Percentiles rank a stretch among this genome's conserved stretches.
Evolutionary conservation across 139 green algal genomes (phyloP).

Genomic region (Picochlorum sp.): DNA sequence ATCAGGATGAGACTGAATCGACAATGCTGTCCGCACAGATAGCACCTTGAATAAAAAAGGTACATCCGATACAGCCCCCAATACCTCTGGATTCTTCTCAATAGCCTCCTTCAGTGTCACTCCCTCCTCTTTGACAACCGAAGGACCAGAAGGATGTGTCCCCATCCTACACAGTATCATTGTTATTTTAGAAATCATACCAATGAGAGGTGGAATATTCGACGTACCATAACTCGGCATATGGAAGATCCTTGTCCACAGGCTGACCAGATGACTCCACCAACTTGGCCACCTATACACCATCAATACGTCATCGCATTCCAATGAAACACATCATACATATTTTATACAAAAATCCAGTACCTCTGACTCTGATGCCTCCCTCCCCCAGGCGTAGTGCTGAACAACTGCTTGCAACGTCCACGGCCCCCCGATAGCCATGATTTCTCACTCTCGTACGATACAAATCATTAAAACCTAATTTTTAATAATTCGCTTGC

Average conservation of each 20-base stretch:
- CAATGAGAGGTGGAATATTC: background rate
- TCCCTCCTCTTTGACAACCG: conserved; percentile 36
- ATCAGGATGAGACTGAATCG: conserved; percentile 97
- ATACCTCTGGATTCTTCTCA: conserved; percentile 44
- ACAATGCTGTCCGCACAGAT: conserved; percentile 87
- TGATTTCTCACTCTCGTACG: background rate
- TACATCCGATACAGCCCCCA: conserved; percentile 51
- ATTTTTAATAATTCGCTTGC: too few relatives aligned
- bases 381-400: conserved; percentile 12
- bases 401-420: background rate
- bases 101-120: conserved; percentile 56
- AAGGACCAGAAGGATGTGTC: conserved; percentile 83
- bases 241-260: conserved; percentile 65
- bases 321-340: background rate
- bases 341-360: background rate
- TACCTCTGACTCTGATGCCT: conserved; percentile 10
- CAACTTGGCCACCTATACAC: conserved; percentile 65
- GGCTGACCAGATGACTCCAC: conserved; percentile 43
- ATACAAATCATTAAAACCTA: too few relatives aligned
- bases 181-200: background rate
- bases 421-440: background rate
- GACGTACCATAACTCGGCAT: conserved; percentile 88
- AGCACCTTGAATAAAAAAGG: conserved; percentile 98
- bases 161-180: conserved; percentile 66
- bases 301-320: background rate